Base-by-base conservation (phyloP, 2,329 filamentous ascomycete species). In the Pseudocercospora ulei region DNA sequence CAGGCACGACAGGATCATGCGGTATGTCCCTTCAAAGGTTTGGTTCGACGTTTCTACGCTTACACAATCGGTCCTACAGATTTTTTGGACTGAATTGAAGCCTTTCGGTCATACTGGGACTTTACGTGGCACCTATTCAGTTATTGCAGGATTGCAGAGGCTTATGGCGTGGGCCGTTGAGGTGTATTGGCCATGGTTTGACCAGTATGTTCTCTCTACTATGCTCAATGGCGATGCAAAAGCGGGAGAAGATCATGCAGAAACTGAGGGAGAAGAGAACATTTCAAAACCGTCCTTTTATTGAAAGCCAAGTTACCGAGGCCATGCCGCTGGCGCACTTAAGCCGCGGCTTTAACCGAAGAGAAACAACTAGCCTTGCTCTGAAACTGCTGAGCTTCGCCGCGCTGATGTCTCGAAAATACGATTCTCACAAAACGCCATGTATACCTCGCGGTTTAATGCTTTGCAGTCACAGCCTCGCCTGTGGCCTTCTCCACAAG, bases 401-500 rank as follows among this genome's bases (percentile, higher is more conserved):
- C 17, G 5, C 23, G 26, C 12, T 19, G 26, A 9, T 12, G 5
- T 5, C 17, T 14, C 12, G 6, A 18, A n/a, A 26, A 16, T 9
- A 11, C 5, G 23, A 7, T 8, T 13, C 38, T 33, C 27, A 34
- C 22, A 11, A 25, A 38, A 38, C 33, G 9, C 22, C 42, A 13
- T 30, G 12, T 24, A 24, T 11, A 9, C 12, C 24, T 14, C 28
- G 24, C 22, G 27, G 24, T 38, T 61, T 73, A 78, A 63, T 78
- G 75, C 67, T 78, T 78, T 26, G 74, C 74, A 45, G 73, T 77
- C 54, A 78, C 74, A 43, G 62, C 55, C 22, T 79, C 75, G 53
- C 75, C 75, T 24, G 75, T 79, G 54, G 75, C 60, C 64, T 75
- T 76, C 65, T 78, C 74, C 48, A 78, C 74, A 53, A 68, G 65